Evolutionary conservation across 345 rosid genomes (phyloP), one percentile per base, ranked within the genome.

Genomic region (Acer yangbiense): DNA sequence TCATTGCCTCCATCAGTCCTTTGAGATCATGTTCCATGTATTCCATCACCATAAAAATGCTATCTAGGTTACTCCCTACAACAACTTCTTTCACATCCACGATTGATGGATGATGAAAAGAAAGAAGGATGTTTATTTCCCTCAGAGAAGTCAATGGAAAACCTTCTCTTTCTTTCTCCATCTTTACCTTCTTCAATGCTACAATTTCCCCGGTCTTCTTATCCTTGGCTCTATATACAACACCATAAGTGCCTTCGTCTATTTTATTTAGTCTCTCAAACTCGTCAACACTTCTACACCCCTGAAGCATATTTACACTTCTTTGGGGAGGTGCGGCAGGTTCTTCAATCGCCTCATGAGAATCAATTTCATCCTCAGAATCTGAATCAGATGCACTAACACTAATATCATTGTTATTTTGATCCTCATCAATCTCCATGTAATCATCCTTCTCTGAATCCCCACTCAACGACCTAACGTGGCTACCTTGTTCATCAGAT

Each of bases 151-250:
- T 96, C 85, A 96, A 81, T 6, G 99, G 99, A 86, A 96, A 96
- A 69, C 99, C 99, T 89, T 96, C 99, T 78, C 98, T 90, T 89
- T 96, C 98, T 86, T 94, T 94, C 85, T 96, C 99, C 99, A 96
- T 96, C 89, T 96, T 96, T 61, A 96, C 99, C 88, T 94, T 94
- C 89, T 96, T 96, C 91, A 96, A 84, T 6, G 99, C 99, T 80
- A 96, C 99, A 76, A 96, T 85, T 86, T 94, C 98, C 29, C 94
- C 98, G 2, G 98, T 88, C 82, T 91, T 96, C 79, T 91, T 96
- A 78, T 96, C 98, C 80, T 76, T 92, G 23, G 99, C 99, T 88
- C 99, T 92, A 81, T 89, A 96, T 76, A 96, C 99, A 82, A 96
- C 98, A 62, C 99, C 99, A 84, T 96, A 96, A 73, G 99, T 96